phyloP scores from a whole-genome alignment of 2,329 filamentous ascomycete species.

The Cladobotryum protrusum region DNA sequence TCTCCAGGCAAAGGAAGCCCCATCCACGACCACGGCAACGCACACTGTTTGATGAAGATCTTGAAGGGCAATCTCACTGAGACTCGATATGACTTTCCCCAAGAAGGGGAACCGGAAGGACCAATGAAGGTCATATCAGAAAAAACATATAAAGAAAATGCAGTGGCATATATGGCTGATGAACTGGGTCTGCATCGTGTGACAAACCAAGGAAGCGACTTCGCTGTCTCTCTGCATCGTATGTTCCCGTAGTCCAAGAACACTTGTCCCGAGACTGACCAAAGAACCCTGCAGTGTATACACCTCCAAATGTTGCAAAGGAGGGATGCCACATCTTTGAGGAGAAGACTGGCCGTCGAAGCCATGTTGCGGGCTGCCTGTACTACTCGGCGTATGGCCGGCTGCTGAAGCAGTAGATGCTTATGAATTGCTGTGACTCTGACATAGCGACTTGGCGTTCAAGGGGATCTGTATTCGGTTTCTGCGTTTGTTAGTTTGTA shows the following conservation, averaged over 20 bases:
- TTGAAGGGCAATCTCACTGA: conserved; percentile 74
- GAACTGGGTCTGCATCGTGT: conserved; percentile 81
- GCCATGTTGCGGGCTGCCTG: conserved; percentile 62
- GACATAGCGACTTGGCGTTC: conserved; percentile 5
- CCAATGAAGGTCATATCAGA: conserved; percentile 61
- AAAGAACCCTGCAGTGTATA: conserved; percentile 54
- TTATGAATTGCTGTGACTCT: background rate
- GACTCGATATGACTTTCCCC: conserved; percentile 72
- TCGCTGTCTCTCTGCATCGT: conserved; percentile 79
- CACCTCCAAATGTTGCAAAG: conserved; percentile 80
- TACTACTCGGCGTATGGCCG: conserved; percentile 63
- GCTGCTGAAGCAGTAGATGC: conserved; percentile 34
- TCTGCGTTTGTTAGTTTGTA: conserved; percentile 7
- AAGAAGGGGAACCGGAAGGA: conserved; percentile 37
- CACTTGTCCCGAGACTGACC: conserved; percentile 28
- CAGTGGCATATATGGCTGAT: conserved; percentile 88
- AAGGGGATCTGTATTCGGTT: conserved; percentile 1
- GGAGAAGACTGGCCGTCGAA: conserved; percentile 65
- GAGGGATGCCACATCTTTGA: conserved; percentile 80
- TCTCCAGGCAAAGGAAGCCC: conserved; percentile 74
- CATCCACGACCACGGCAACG: conserved; percentile 84
- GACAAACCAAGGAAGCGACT: conserved; percentile 66
- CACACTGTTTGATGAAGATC: conserved; percentile 90
- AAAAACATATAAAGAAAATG: conserved; percentile 60
- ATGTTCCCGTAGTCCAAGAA: conserved; percentile 27